These are phyloP conservation scores for Syzygium aromaticum DNA, from an alignment of 345 rosid genomes.

Conservation along the genomic window DNA sequence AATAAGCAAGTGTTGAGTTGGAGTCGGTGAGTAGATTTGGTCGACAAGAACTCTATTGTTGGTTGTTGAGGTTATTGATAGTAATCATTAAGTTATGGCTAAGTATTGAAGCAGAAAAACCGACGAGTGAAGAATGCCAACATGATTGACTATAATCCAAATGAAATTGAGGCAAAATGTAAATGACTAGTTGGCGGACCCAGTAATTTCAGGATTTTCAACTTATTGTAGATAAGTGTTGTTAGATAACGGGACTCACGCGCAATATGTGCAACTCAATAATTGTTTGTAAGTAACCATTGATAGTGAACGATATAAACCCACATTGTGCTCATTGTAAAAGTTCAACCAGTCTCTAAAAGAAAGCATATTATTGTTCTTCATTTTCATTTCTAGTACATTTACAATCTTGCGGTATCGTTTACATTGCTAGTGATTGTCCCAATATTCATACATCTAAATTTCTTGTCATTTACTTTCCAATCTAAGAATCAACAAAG, in stretches of 20 bases:
- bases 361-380: background rate
- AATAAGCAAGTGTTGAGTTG: background rate
- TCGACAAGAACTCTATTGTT: background rate
- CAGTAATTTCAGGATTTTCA: background rate
- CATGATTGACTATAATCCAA: background rate
- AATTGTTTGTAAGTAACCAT: background rate
- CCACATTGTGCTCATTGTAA: background rate
- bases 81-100: no score
- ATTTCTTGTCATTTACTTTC: background rate
- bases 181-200: background rate
- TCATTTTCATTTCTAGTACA: background rate
- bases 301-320: background rate
- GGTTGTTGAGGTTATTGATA: background rate
- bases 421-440: background rate
- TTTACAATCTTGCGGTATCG: no score
- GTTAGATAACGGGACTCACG: background rate
- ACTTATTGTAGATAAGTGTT: background rate
- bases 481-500: background rate
- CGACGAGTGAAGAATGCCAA: background rate
- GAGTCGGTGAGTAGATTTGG: background rate
- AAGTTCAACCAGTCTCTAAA: background rate
- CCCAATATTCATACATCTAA: background rate
- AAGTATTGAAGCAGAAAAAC: background rate
- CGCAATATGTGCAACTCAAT: background rate
- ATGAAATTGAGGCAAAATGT: background rate